A percentile compares a stretch with the other conserved stretches of the same genome.
Conservation (phyloP, 2,329 filamentous ascomycete species). For the Sphaceloma murrayae region DNA sequence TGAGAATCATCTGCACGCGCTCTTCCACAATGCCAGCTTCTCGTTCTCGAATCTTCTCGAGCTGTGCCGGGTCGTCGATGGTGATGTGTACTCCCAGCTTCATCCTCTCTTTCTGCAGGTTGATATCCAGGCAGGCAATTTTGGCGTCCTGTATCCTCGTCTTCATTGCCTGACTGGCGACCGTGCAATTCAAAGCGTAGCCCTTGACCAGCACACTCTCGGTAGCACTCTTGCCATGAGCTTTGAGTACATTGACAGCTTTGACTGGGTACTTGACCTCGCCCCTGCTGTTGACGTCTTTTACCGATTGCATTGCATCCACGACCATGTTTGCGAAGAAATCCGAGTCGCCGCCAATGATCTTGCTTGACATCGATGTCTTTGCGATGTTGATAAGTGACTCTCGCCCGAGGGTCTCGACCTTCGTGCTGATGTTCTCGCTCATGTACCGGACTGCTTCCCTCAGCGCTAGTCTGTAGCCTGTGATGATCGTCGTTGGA, state of each 20-base stretch:
- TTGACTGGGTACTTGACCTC: conserved; percentile 97
- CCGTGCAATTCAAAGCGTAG: conserved; percentile 96
- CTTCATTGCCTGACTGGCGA: conserved; percentile 95
- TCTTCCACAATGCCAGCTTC: conserved; percentile 91
- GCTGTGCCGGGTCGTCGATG: conserved; percentile 90
- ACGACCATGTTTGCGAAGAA: conserved; percentile 98
- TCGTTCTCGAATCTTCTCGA: conserved; percentile 91
- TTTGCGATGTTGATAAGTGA: conserved; percentile 91
- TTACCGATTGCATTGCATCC: conserved; percentile 90
- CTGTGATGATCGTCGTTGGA: conserved; percentile 97
- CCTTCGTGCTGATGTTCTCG: conserved; percentile 94
- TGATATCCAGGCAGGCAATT: conserved; percentile 96
- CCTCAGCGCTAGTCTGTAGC: conserved; percentile 86
- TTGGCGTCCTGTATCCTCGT: conserved; percentile 87
- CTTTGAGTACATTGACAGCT: conserved; percentile 97
- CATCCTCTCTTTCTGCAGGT: conserved; percentile 98
- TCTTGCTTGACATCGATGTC: conserved; percentile 99
- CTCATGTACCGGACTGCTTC: conserved; percentile 99
- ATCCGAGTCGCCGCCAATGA: conserved; percentile 89
- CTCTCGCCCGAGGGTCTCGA: conserved; percentile 81
- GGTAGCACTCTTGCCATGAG: conserved; percentile 82
- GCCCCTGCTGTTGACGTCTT: conserved; percentile 79
- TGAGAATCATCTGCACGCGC: conserved; percentile 92
- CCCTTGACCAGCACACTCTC: conserved; percentile 91
- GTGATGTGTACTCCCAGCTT: conserved; percentile 98